A percentile compares a stretch with the other conserved stretches of the same genome.
These are phyloP conservation scores for Thuidium tamariscinum DNA, from an alignment of 225 moss, liverwort and hornwort species.

Conservation along the genomic window DNA sequence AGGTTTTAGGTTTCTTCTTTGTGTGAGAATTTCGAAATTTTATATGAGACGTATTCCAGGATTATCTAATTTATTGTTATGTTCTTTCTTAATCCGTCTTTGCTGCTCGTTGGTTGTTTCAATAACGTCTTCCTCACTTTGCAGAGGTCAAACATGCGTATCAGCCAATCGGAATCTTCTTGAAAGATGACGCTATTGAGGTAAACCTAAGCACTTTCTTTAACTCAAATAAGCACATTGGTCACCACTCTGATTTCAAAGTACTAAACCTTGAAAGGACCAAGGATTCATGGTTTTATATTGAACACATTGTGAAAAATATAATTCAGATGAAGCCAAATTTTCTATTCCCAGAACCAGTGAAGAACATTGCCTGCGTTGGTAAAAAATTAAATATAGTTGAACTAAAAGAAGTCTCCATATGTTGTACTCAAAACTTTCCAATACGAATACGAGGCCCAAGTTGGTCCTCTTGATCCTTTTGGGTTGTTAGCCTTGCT, in stretches of 20 bases:
- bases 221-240: neutral
- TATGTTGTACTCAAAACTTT: neutral
- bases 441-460: neutral
- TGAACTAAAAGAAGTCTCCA: neutral
- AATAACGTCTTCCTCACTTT: neutral
- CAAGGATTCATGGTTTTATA: neutral
- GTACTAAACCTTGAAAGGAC: neutral
- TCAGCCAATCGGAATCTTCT: constrained; percentile 70
- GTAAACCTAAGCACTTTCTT: constrained; percentile 1
- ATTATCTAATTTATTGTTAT: neutral
- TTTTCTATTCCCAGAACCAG: neutral
- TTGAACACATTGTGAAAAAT: neutral
- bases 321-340: neutral
- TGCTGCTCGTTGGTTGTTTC: neutral
- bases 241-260: neutral
- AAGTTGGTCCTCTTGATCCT: neutral
- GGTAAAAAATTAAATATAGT: neutral
- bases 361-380: neutral
- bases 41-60: neutral
- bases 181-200: constrained; percentile 38
- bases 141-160: constrained; percentile 91
- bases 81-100: neutral
- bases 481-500: neutral
- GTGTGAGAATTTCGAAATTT: neutral
- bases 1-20: neutral